Evolutionary conservation across 805 yeast genomes (phyloP), one percentile per base, ranked within the genome.

Genomic region (Spathaspora gorwiae): DNA sequence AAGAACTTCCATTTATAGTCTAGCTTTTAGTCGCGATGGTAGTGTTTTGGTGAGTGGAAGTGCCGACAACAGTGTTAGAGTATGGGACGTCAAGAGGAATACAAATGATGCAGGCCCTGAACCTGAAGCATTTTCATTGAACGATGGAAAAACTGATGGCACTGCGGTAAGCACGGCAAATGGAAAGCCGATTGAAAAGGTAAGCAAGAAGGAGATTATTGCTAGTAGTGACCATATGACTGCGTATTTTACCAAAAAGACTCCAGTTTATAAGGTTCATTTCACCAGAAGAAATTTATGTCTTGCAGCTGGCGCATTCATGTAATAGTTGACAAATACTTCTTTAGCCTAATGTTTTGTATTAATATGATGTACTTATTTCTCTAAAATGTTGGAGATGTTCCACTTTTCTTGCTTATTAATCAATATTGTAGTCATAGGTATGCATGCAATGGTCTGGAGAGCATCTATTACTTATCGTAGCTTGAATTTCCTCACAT

Each of bases 11-110:
- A 84, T 94, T 35, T 85, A 90, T 62, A 87, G 97, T 6, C 71
- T 94, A 49, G 76, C 86, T 5, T 92, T 89, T 63, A 84, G 92
- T 34, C 78, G 79, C 54, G 98, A 90, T 57, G 97, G 98, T 26
- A 81, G 87, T 27, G 88, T 90, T 0, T 73, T 94, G 38, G 90
- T 94, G 5, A 85, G 95, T 65, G 89, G 95, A 19, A 97, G 95
- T 40, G 90, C 95, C 1, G 99, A 94, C 68, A 81, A 84, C 60
- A 83, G 95, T 1, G 95, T 94, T 2, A 77, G 99, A 53, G 95
- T 90, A 3, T 94, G 99, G 99, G 98, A 94, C 64, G 81, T 89
- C 43, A 89, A 87, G 62, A 80, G 82, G 55, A 89, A 88, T 44
- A 89, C 97, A 0, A 75, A 76, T 43, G 96, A 90, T 55, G 80